These are phyloP conservation scores for Citrullus colocynthis DNA, from an alignment of 306 rosid species.

Conservation along the genomic window DNA sequence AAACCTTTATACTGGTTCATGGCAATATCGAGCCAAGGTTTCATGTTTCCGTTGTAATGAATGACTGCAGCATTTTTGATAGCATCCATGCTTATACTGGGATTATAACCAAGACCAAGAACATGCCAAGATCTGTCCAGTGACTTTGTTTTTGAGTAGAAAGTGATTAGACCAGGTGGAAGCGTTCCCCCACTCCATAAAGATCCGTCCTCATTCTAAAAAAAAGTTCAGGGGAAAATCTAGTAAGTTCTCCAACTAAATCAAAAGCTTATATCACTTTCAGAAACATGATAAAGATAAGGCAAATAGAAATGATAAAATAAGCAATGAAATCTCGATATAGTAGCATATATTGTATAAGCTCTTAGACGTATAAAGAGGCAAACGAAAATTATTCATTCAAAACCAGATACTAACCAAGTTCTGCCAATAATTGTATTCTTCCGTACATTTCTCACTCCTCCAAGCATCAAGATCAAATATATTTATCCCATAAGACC, in stretches of 20 bases:
- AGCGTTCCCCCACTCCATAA: conserved; percentile 64
- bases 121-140: conserved; percentile 98
- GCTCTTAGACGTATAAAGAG: not conserved
- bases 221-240: conserved; percentile 9
- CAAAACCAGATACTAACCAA: conserved; percentile 34
- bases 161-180: conserved; percentile 79
- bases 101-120: conserved; percentile 95
- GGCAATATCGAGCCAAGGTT: conserved; percentile 98
- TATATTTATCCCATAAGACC: conserved; percentile 91
- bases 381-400: not conserved
- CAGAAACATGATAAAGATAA: not conserved
- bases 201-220: conserved; percentile 61
- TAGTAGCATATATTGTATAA: not conserved
- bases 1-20: conserved; percentile 90
- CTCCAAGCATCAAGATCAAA: conserved; percentile 98
- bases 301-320: not conserved
- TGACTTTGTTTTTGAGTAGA: conserved; percentile 78
- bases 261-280: not conserved
- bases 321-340: not conserved
- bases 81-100: conserved; percentile 92
- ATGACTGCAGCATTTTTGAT: conserved; percentile 91
- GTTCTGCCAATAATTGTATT: conserved; percentile 89
- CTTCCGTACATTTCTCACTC: conserved; percentile 69
- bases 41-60: conserved; percentile 96
- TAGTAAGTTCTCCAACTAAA: not conserved